These are phyloP conservation scores for Hibiscus mutabilis DNA, from an alignment of 345 rosid genomes.

Conservation along the genomic window DNA sequence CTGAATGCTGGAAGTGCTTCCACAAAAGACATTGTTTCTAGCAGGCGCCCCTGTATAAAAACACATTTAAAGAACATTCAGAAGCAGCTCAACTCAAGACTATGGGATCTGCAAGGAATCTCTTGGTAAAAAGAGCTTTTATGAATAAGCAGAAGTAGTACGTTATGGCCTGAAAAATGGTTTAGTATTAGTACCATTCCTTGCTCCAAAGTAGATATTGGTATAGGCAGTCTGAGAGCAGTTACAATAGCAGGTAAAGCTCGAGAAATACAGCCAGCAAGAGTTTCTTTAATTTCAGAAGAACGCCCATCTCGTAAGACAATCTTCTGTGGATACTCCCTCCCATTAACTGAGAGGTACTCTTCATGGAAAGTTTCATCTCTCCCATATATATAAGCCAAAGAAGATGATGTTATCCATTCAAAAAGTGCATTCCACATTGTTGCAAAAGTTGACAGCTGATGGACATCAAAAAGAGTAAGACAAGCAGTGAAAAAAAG, in stretches of 20 bases:
- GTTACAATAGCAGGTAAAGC: slow-evolving; percentile 66
- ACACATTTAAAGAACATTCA: neutral
- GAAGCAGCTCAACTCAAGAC: neutral
- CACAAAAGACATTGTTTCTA: slow-evolving; percentile 76
- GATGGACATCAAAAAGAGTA: slow-evolving; percentile 7
- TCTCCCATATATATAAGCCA: slow-evolving; percentile 80
- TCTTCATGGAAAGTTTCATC: slow-evolving; percentile 72
- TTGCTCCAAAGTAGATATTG: slow-evolving; percentile 70
- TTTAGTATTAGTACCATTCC: slow-evolving; percentile 46
- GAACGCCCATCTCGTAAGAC: slow-evolving; percentile 60
- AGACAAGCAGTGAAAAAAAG: neutral
- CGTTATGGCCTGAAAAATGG: neutral
- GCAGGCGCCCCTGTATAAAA: slow-evolving; percentile 47
- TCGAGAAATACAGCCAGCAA: slow-evolving; percentile 71
- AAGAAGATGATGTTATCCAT: slow-evolving; percentile 85
- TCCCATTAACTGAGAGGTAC: slow-evolving; percentile 55
- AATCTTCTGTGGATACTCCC: slow-evolving; percentile 52
- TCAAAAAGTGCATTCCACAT: slow-evolving; percentile 86
- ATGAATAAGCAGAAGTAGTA: neutral
- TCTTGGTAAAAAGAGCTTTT: neutral
- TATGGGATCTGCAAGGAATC: neutral
- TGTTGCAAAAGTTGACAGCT: slow-evolving; percentile 81
- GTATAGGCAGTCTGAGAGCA: slow-evolving; percentile 55
- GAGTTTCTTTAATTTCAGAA: slow-evolving; percentile 74
- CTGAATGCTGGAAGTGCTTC: slow-evolving; percentile 61